Conservation (phyloP, 345 rosid species). For the Melaleuca alternifolia region DNA sequence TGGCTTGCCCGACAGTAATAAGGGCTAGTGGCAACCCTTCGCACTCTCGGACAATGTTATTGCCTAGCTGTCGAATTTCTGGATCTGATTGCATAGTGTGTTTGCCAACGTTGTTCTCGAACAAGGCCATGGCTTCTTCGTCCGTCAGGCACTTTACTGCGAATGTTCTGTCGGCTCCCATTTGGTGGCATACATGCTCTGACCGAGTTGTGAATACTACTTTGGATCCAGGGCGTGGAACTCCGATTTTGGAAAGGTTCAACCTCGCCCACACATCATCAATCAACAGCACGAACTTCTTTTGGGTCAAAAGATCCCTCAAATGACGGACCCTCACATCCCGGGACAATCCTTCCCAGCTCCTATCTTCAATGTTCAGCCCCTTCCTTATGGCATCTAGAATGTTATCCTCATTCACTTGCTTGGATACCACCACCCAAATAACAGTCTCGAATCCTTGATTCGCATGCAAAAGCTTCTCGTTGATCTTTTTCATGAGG, state of each 20-base stretch:
- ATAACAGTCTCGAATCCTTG: neutral
- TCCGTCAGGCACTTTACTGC: slow-evolving; percentile 5
- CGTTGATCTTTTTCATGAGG: neutral
- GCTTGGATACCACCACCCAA: slow-evolving; percentile 3
- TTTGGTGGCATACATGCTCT: neutral
- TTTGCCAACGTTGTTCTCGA: neutral
- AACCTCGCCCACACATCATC: neutral
- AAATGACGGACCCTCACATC: neutral
- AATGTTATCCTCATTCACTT: neutral
- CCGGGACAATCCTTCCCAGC: neutral
- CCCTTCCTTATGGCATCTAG: neutral
- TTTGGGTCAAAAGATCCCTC: neutral
- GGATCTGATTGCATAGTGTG: neutral
- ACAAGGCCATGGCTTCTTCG: neutral
- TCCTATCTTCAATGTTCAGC: neutral
- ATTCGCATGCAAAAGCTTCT: neutral
- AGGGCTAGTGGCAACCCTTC: slow-evolving; percentile 11
- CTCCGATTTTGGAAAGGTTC: neutral
- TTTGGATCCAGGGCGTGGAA: neutral
- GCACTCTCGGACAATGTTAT: neutral
- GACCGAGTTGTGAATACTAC: slow-evolving; percentile 2
- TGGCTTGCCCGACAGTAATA: neutral
- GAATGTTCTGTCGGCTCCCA: neutral
- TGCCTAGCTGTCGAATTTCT: neutral
- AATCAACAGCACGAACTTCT: slow-evolving; percentile 7